A percentile compares a stretch with the other conserved stretches of the same genome.
Conservation (phyloP, 148 eudicot species). For the Rhododendron simsii region DNA sequence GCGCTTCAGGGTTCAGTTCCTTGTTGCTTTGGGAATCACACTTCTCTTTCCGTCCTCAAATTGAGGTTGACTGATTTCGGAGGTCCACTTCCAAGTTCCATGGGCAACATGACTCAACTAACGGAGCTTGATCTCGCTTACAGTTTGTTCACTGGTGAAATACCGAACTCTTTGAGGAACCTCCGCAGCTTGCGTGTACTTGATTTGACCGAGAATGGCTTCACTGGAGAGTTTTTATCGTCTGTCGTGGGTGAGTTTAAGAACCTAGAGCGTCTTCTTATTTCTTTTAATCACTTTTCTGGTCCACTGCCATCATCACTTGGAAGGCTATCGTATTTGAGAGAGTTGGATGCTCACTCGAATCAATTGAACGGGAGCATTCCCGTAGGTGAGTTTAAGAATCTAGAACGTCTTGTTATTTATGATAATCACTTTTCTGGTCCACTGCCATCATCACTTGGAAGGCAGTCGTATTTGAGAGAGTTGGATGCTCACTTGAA, state of each 20-base stretch:
- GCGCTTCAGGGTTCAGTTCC: too few species aligned
- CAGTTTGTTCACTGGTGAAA: too few species aligned
- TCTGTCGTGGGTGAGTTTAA: too few species aligned
- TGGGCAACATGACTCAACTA: neutral
- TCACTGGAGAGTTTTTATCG: too few species aligned
- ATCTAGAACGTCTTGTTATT: neutral
- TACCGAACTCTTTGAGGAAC: neutral
- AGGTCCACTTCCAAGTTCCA: neutral
- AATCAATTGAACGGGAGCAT: too few species aligned
- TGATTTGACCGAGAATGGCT: too few species aligned
- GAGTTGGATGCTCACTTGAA: neutral
- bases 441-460: neutral
- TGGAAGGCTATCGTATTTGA: too few species aligned
- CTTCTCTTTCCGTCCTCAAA: too few species aligned
- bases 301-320: too few species aligned
- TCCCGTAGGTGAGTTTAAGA: too few species aligned
- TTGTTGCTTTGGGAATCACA: too few species aligned
- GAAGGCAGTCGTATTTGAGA: neutral
- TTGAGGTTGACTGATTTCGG: neutral
- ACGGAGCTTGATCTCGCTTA: neutral
- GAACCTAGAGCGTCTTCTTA: neutral
- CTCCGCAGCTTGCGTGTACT: neutral
- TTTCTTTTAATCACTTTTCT: neutral
- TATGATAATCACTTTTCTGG: neutral
- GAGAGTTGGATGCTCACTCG: too few species aligned